Base-by-base conservation (phyloP, 176 grass and related monocot species). In the Aegilops speltoides region DNA sequence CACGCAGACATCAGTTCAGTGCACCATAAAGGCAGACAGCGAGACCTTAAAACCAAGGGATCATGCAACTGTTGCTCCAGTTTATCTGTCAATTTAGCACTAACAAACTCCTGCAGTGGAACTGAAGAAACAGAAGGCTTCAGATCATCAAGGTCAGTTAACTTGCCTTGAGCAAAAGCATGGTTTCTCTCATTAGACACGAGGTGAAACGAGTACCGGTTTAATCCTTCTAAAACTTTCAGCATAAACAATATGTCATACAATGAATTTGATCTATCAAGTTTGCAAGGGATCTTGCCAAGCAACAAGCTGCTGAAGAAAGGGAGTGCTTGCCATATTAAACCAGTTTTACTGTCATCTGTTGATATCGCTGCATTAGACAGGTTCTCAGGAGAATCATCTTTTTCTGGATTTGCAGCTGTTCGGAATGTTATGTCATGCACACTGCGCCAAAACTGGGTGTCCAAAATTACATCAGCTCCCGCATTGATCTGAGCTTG, bases 51-150 rank as follows among this genome's bases (percentile, higher is more conserved):
- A 81, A 88, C 87, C 76, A 99, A 87, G 24, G 90, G 97, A 82
- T 99, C 97, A 80, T 84, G 91, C 89, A 99, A 84, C 82, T 99
- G 97, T 72, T 99, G 97, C 90, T 99, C 97, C n/a, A 99, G 82
- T 83, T 99, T 99, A 89, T 99, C 97, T 65, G 90, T 93, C 67
- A 99, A 87, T 79, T 96, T 99, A 83, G 85, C 83, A 79, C 88
- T 96, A 40, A 94, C 69, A 82, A 99, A 99, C 78, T 96, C 94
- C 60, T 90, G 82, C 62, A 89, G 90, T 74, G 90, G 89, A 88
- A 99, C 86, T 85, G 87, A 86, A 88, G 91, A 91, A 66, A 89
- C 57, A 28, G 28, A 72, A 60, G 73, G 56, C 63, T 96, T 96
- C 60, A 94, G 73, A 89, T 89, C 92, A 87, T 96, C 87, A 1